Conservation (phyloP, 257 asterid genomes). For the Cruciata laevipes region DNA sequence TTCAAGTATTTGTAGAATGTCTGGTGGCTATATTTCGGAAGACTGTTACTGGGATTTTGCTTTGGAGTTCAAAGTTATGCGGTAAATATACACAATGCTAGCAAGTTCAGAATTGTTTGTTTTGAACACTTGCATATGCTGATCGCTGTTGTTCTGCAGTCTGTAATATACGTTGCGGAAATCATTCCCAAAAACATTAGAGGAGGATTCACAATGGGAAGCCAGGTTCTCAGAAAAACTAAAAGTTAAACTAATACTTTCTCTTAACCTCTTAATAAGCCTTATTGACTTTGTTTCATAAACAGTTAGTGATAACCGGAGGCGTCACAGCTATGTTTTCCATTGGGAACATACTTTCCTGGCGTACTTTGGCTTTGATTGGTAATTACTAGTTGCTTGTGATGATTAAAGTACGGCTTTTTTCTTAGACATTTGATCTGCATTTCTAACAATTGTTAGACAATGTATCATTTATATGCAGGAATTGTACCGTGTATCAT, state of each 20-base stretch:
- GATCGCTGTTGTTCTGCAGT: slow-evolving; percentile 7
- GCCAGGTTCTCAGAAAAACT: slow-evolving; percentile 10
- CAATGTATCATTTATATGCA: slow-evolving; percentile 12
- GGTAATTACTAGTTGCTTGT: slow-evolving; percentile 14
- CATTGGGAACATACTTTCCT: slow-evolving; percentile 23
- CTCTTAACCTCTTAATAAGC: background rate
- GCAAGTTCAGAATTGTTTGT: background rate
- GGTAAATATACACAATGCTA: slow-evolving; percentile 7
- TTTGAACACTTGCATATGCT: background rate
- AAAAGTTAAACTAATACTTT: background rate
- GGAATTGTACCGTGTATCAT: slow-evolving; percentile 26
- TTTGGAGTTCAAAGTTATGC: slow-evolving; percentile 19
- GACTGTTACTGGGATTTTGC: slow-evolving; percentile 21
- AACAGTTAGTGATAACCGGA: slow-evolving; percentile 14
- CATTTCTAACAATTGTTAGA: background rate
- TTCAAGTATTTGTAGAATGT: slow-evolving; percentile 3
- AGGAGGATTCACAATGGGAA: slow-evolving; percentile 19
- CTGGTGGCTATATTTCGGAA: slow-evolving; percentile 26
- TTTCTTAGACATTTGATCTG: background rate
- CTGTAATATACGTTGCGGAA: slow-evolving; percentile 27
- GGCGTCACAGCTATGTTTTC: slow-evolving; percentile 18
- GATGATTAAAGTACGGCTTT: background rate
- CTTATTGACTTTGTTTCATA: background rate
- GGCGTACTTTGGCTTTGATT: slow-evolving; percentile 25
- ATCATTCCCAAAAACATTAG: slow-evolving; percentile 18